A percentile compares a stretch with the other conserved stretches of the same genome.
These are phyloP conservation scores for Periconia digitata DNA, from an alignment of 2,329 filamentous ascomycete species.

Conservation along the genomic window DNA sequence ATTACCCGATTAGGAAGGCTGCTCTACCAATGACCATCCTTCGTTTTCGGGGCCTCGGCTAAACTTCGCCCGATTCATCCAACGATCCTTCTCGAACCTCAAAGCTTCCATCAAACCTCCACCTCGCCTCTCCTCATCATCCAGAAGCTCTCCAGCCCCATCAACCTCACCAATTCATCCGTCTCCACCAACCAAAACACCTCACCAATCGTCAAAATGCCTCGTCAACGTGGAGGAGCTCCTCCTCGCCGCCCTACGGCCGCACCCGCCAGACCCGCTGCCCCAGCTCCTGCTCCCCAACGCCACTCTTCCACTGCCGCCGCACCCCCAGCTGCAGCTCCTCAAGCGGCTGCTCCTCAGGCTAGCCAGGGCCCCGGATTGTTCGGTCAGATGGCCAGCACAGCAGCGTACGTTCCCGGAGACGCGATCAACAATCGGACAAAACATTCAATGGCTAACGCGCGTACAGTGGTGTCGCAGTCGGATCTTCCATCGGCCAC, in stretches of 20 bases:
- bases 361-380: slow-evolving; percentile 74
- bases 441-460: slow-evolving; percentile 3
- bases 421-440: not conserved
- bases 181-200: slow-evolving; percentile 2
- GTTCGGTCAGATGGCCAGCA: slow-evolving; percentile 96
- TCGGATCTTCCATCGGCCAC: slow-evolving; percentile 93
- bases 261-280: slow-evolving; percentile 48
- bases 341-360: slow-evolving; percentile 48
- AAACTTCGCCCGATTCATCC: not conserved
- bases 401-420: slow-evolving; percentile 84
- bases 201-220: slow-evolving; percentile 37
- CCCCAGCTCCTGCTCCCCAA: slow-evolving; percentile 54
- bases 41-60: not conserved
- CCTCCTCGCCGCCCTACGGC: slow-evolving; percentile 50
- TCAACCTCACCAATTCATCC: slow-evolving; percentile 6
- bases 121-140: slow-evolving; percentile 17
- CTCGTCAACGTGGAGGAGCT: slow-evolving; percentile 52
- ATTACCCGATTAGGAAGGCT: not conserved
- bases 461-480: slow-evolving; percentile 82
- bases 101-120: slow-evolving; percentile 14
- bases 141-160: slow-evolving; percentile 9
- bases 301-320: slow-evolving; percentile 71
- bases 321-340: slow-evolving; percentile 49
- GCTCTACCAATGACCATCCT: not conserved
- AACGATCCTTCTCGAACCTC: slow-evolving; percentile 33